These are phyloP conservation scores for Erysimum cheiranthoides DNA, from an alignment of 345 rosid genomes.

Conservation along the genomic window DNA sequence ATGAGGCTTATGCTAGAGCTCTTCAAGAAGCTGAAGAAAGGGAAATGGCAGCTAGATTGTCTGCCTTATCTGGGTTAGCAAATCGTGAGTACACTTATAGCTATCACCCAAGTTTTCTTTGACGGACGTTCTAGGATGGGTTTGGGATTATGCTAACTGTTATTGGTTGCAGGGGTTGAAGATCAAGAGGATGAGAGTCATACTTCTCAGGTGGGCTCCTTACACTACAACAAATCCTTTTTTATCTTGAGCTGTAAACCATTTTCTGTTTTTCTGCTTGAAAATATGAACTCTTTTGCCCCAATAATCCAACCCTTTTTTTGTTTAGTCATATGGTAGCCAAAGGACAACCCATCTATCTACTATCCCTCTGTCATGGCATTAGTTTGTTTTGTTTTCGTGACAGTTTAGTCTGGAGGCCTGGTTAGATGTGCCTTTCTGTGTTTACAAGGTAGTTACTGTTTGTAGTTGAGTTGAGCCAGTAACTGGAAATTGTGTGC, in stretches of 20 bases:
- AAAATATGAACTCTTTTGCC: conserved; percentile 12
- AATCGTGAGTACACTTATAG: conserved; percentile 54
- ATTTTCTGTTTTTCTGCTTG: conserved; percentile 3
- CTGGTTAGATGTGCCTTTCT: conserved; percentile 25
- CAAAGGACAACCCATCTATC: conserved; percentile 6
- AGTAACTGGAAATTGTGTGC: conserved; percentile 8
- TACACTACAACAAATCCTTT: conserved; percentile 6
- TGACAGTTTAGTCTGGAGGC: background rate
- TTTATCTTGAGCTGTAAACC: conserved; percentile 19
- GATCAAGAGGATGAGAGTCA: conserved; percentile 60
- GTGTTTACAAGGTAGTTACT: conserved; percentile 1
- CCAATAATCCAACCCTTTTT: conserved; percentile 6
- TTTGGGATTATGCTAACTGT: conserved; percentile 33
- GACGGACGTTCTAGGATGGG: background rate
- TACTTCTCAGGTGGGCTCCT: conserved; percentile 66
- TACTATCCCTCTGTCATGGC: conserved; percentile 20
- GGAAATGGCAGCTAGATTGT: conserved; percentile 78
- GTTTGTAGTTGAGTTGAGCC: conserved; percentile 10
- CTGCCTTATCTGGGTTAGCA: conserved; percentile 73
- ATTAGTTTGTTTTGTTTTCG: conserved; percentile 24
- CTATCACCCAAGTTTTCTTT: conserved; percentile 11
- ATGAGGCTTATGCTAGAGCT: conserved; percentile 93
- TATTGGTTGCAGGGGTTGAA: conserved; percentile 61
- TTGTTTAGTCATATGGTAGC: conserved; percentile 30
- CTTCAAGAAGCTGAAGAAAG: conserved; percentile 94